Conservation (phyloP, 1,284 basidiomycete species). For the Trametes sp. region DNA sequence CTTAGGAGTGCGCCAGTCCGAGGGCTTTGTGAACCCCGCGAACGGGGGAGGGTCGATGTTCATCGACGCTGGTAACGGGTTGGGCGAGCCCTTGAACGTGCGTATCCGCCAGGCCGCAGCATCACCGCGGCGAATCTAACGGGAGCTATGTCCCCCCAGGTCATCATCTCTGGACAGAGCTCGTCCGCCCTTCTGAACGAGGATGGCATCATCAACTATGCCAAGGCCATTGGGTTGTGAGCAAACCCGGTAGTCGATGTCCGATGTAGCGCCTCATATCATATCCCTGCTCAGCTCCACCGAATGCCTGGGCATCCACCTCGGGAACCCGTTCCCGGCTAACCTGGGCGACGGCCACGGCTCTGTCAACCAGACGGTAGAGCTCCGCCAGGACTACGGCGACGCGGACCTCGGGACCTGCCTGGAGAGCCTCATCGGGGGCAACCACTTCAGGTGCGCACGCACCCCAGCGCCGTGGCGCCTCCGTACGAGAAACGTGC, state of each 20-base stretch:
- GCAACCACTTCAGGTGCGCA: slow-evolving; percentile 67
- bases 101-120: slow-evolving; percentile 19
- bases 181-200: slow-evolving; percentile 75
- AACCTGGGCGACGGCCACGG: slow-evolving; percentile 77
- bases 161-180: slow-evolving; percentile 67
- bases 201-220: slow-evolving; percentile 63
- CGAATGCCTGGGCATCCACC: slow-evolving; percentile 76
- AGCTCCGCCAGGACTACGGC: slow-evolving; percentile 76
- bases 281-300: slow-evolving; percentile 65
- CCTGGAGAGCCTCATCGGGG: slow-evolving; percentile 67
- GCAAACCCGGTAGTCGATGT: background rate
- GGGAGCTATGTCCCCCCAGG: slow-evolving; percentile 53
- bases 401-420: slow-evolving; percentile 64
- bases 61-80: slow-evolving; percentile 51
- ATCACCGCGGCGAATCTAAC: background rate
- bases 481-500: background rate
- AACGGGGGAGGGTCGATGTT: slow-evolving; percentile 62
- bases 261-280: background rate
- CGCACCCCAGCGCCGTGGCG: background rate
- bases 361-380: slow-evolving; percentile 64
- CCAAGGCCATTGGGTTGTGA: slow-evolving; percentile 68
- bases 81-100: slow-evolving; percentile 78
- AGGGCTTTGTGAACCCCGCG: slow-evolving; percentile 54
- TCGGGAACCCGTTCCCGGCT: slow-evolving; percentile 68
- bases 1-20: slow-evolving; percentile 12